These are phyloP conservation scores for Hanseniaspora thailandica DNA, from an alignment of 805 yeast genomes.

Conservation along the genomic window DNA sequence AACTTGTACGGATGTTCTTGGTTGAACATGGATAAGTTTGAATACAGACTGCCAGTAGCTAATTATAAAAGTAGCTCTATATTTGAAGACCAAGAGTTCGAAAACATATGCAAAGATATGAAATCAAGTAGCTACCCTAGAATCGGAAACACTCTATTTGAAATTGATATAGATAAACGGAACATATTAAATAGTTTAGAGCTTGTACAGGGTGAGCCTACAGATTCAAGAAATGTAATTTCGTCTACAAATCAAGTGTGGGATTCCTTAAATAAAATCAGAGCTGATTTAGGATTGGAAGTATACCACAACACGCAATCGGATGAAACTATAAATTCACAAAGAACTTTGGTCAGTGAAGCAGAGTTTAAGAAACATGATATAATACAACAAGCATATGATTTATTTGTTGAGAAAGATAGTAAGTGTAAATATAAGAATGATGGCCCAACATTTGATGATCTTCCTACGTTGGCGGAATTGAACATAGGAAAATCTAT, in stretches of 20 bases:
- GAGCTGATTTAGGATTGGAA: constrained; percentile 14
- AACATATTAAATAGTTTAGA: constrained; percentile 44
- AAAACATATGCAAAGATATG: constrained; percentile 18
- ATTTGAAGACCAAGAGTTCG: constrained; percentile 1
- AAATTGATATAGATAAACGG: constrained; percentile 56
- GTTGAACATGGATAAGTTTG: constrained; percentile 39
- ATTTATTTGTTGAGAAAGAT: constrained; percentile 23
- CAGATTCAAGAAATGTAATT: constrained; percentile 23
- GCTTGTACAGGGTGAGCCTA: constrained; percentile 23
- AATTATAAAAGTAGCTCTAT: constrained; percentile 23
- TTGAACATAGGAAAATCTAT: constrained; percentile 14
- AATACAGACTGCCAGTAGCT: constrained; percentile 48
- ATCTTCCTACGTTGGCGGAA: constrained; percentile 16
- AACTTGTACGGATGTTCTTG: constrained; percentile 79
- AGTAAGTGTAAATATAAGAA: neutral
- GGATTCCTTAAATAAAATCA: constrained; percentile 12
- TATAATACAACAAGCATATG: constrained; percentile 27
- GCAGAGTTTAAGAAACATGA: constrained; percentile 22
- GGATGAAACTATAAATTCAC: constrained; percentile 11
- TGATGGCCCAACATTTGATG: neutral
- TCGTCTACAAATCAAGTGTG: constrained; percentile 46
- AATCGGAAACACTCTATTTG: constrained; percentile 53
- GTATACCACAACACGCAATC: constrained; percentile 16
- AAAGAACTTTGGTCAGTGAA: constrained; percentile 16
- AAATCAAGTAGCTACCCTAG: constrained; percentile 31